A percentile compares a stretch with the other conserved stretches of the same genome.
phyloP scores from a whole-genome alignment of 768 basidiomycete genomes.

The Paxillus ammoniavirescens region DNA sequence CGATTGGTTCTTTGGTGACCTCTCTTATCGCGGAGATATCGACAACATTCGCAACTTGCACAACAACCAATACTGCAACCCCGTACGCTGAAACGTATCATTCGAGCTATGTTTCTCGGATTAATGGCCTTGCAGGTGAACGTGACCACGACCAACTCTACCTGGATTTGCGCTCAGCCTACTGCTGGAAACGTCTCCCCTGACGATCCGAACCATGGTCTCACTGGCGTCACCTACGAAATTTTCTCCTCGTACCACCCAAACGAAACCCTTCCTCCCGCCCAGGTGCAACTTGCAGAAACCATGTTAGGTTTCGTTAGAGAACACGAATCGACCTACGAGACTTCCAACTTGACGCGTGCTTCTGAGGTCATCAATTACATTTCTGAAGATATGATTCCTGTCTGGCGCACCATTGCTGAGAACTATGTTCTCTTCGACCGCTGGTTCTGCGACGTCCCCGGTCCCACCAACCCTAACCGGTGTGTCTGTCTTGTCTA shows the following conservation, averaged over 20 bases:
- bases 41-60: conserved; percentile 21
- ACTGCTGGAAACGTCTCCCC: conserved; percentile 18
- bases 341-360: conserved; percentile 9
- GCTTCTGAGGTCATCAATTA: conserved; percentile 20
- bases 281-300: conserved; percentile 3
- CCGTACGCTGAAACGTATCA: conserved; percentile 6
- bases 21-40: conserved; percentile 23
- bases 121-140: conserved; percentile 7
- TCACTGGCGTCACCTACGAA: conserved; percentile 23
- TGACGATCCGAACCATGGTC: conserved; percentile 24
- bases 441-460: conserved; percentile 24
- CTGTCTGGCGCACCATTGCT: conserved; percentile 21
- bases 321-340: conserved; percentile 17
- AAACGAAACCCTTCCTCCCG: conserved; percentile 9
- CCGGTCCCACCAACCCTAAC: conserved; percentile 26
- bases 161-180: conserved; percentile 18
- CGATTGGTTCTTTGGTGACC: conserved; percentile 26
- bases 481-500: conserved; percentile 9
- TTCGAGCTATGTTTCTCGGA: no score
- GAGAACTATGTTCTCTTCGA: conserved; percentile 25
- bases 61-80: conserved; percentile 20
- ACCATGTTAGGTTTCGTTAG: conserved; percentile 22
- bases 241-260: conserved; percentile 23
- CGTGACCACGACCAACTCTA: conserved; percentile 7
- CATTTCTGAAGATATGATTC: conserved; percentile 23